These are phyloP conservation scores for Bertia moriformis DNA, from an alignment of 2,329 filamentous ascomycete species.

Conservation along the genomic window DNA sequence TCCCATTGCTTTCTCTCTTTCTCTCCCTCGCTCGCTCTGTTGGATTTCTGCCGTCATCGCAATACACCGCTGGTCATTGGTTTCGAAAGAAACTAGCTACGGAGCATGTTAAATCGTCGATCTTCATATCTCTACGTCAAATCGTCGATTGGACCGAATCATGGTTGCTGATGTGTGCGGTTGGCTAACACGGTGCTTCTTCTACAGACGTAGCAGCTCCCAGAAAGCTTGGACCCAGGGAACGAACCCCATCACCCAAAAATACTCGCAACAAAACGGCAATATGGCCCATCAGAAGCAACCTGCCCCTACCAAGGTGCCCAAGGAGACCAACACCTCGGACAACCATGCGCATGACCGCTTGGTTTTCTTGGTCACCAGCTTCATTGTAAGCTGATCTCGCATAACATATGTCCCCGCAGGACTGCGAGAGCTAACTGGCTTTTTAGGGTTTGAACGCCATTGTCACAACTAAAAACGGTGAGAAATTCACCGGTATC, in stretches of 20 bases:
- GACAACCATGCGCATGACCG: background rate
- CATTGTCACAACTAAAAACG: constrained; percentile 39
- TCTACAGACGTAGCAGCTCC: constrained; percentile 9
- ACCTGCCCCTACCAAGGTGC: constrained; percentile 18
- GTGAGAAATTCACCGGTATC: constrained; percentile 45
- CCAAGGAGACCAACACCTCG: constrained; percentile 3
- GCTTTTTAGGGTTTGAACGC: constrained; percentile 10
- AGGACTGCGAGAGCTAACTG: no score
- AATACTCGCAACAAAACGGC: constrained; percentile 36
- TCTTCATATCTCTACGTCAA: no score
- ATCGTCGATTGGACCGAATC: no score
- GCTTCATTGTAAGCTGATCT: background rate
- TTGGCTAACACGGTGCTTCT: background rate
- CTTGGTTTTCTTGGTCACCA: background rate
- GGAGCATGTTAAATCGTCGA: no score
- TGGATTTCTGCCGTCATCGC: no score
- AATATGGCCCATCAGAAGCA: constrained; percentile 25
- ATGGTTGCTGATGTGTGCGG: no score
- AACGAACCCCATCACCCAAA: constrained; percentile 45
- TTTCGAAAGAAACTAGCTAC: no score
- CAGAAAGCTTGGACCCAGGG: constrained; percentile 47
- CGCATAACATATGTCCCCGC: no score
- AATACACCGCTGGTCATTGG: no score
- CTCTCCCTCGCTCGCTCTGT: no score
- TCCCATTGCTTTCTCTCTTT: no score